These are phyloP conservation scores for Pseudonitzschia pungens DNA, from an alignment of 108 stramenopile species.

Conservation along the genomic window DNA sequence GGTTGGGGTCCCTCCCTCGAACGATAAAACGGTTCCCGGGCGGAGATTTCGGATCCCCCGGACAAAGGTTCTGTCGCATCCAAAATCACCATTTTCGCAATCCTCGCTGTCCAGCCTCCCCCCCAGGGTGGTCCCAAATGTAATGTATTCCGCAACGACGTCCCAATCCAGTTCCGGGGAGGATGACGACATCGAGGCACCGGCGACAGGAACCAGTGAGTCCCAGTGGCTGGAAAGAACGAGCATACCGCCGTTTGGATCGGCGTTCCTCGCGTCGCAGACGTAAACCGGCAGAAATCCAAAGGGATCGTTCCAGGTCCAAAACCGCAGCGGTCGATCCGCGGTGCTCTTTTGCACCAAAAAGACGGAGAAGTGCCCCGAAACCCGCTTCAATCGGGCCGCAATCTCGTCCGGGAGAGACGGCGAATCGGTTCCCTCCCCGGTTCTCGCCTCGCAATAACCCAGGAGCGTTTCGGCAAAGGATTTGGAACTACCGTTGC, in stretches of 20 bases:
- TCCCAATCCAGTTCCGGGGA: not conserved
- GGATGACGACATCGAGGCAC: not conserved
- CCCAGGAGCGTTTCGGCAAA: not conserved
- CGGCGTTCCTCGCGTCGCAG: not conserved
- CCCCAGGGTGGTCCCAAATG: not conserved
- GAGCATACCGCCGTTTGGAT: not conserved
- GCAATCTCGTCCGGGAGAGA: not conserved
- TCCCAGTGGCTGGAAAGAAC: conserved; percentile 4
- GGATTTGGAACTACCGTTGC: not conserved
- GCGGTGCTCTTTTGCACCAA: not conserved
- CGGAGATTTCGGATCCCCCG: not conserved
- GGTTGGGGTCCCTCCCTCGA: not conserved
- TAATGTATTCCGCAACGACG: not conserved
- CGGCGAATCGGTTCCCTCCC: not conserved
- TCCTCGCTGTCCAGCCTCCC: not conserved
- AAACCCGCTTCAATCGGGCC: not conserved
- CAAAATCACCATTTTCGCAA: not conserved
- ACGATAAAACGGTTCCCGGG: not conserved
- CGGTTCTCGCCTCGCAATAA: not conserved
- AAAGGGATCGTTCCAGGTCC: conserved; percentile 1
- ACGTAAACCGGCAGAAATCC: not conserved
- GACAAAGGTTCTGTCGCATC: not conserved
- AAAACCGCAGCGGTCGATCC: not conserved
- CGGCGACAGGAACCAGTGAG: not conserved
- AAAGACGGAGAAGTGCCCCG: not conserved